Evolutionary conservation across 1,284 basidiomycete genomes (phyloP), one percentile per base, ranked within the genome.

Genomic region (Malassezia yamatoensis): DNA sequence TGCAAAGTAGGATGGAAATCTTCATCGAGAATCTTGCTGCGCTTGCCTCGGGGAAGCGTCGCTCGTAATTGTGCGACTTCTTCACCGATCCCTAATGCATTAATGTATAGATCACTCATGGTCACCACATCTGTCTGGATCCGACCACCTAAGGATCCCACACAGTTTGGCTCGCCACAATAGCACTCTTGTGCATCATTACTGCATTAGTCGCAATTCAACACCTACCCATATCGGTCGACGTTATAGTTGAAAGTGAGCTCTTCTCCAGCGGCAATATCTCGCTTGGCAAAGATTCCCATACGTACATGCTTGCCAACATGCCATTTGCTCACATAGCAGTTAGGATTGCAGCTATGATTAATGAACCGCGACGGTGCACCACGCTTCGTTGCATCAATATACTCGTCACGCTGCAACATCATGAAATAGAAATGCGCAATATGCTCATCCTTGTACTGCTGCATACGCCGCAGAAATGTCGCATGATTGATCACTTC

Each of bases 401-500:
- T 90, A 77, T 88, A 98, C 90, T 98, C 90, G 66, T 96, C 90
- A 68, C 88, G 90, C 76, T 96, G 94, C 53, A 98, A 78, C 87
- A 96, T 93, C 94, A 98, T 99, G 72, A 99, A 99, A 78, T 98
- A 99, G 70, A 98, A 99, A 76, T 98, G 93, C 54, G 83, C 81
- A 61, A 96, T 90, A 15, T 91, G 91, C 75, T 96, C 90, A 40
- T 85, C 81, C 1, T 84, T 90, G 74, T 99, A 99, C 37, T 86
- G 84, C 48, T 86, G 82, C 90, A 98, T 96, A 38, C 93, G 84
- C 74, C 88, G 89, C 75, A 86, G 83, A 75, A 99, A 96, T 15
- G 85, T 85, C 15, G 80, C 79, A 42, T 89, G 86, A 58, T 83
- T 85, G 63, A 99, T 87, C 18, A 99, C 90, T 66, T 99, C 94